Evolutionary conservation across 176 grass and related monocot genomes (phyloP).

Genomic region (Pharus latifolius): DNA sequence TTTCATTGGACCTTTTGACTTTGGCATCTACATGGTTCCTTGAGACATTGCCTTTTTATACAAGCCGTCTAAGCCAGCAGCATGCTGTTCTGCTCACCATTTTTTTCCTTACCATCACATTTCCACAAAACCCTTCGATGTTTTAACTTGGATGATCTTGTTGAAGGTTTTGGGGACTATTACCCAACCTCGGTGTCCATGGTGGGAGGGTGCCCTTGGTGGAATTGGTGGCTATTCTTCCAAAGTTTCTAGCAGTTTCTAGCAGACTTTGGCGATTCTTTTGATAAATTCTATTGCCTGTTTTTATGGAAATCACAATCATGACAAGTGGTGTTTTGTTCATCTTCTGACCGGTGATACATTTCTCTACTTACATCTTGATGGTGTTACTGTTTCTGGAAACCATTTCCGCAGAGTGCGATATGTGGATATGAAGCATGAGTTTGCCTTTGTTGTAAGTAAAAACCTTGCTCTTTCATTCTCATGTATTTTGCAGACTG

Average conservation of each 20-base stretch:
- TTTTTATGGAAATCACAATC: constrained; percentile 26
- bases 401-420: constrained; percentile 83
- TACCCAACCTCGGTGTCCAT: constrained; percentile 71
- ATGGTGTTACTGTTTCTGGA: constrained; percentile 57
- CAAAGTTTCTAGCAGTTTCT: constrained; percentile 43
- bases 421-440: constrained; percentile 98
- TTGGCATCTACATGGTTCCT: not conserved
- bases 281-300: constrained; percentile 18
- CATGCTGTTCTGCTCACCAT: constrained; percentile 13
- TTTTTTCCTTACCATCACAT: constrained; percentile 39
- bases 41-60: not conserved
- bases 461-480: not conserved
- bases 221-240: constrained; percentile 37
- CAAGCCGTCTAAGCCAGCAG: not conserved
- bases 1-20: not conserved
- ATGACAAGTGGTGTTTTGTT: constrained; percentile 19
- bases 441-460: constrained; percentile 99
- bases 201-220: constrained; percentile 46
- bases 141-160: constrained; percentile 95
- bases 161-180: constrained; percentile 95
- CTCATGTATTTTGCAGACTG: not conserved
- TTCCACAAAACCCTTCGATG: constrained; percentile 34
- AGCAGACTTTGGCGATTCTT: constrained; percentile 43
- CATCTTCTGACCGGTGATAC: constrained; percentile 18
- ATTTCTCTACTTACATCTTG: constrained; percentile 38